Base-by-base conservation (phyloP, 2,329 filamentous ascomycete genomes). In the Aspergillus luchuensis region DNA sequence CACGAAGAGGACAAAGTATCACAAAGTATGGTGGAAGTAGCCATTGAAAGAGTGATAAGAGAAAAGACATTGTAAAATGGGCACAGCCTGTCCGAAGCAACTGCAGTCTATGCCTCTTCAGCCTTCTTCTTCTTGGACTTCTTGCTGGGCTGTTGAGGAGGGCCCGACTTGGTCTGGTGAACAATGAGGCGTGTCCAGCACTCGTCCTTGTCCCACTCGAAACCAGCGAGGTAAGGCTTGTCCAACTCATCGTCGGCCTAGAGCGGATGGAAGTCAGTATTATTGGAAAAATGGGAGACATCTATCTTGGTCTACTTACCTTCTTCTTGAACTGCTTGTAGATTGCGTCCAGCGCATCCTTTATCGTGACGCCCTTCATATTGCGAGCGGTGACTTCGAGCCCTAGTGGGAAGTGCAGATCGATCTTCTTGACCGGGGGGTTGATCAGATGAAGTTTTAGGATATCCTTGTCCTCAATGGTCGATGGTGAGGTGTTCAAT, bases 241-340 rank as follows among this genome's bases (percentile, higher is more conserved):
- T 94, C 91, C 63, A 98, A 84, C 78, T 97, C 94, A 76, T 98
- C 94, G 72, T 98, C 94, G 63, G 89, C 85, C 93, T 97, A 33
- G 10, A 23, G 33, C 13, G n/a, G 10, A 10, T 50, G n/a, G 10
- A 38, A 70, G 45, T 30, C 11, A 45, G 10, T 21, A 21, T 28
- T 30, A 30, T 49, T 51, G 25, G 53, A 30, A 11, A n/a, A 13
- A 41, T 41, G 10, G 3, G 4, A 15, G 19, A 30, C 8, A 30
- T 25, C 13, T 13, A 55, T 19, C 23, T 54, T 30, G 19, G 33
- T 25, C 17, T 10, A 77, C 87, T 70, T 79, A 93, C 94, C 86
- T 93, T 90, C 87, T 97, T 97, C 86, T 96, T 96, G 84, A 91
- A 96, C 70, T 91, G 87, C 84, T 97, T 97, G 85, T 97, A 84